Evolutionary conservation across 2,329 filamentous ascomycete genomes (phyloP).

Genomic region (Pyrenophora tritici-repentis): DNA sequence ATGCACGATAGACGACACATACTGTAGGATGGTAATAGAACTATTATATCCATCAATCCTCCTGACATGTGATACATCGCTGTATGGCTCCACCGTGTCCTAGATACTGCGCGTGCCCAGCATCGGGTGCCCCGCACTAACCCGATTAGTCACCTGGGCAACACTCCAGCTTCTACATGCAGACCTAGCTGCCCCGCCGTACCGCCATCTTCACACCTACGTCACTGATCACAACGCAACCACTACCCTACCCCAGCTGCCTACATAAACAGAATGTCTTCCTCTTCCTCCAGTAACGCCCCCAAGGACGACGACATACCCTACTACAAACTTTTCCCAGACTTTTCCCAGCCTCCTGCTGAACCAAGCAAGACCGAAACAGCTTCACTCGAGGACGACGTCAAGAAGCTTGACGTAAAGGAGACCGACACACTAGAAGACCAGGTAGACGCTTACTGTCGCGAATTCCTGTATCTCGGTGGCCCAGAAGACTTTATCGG

Average conservation of each 20-base stretch:
- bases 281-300: slow-evolving; percentile 11
- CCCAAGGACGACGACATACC: slow-evolving; percentile 9
- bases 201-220: slow-evolving; percentile 16
- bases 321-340: background rate
- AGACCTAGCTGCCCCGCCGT: background rate
- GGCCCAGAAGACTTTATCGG: slow-evolving; percentile 5
- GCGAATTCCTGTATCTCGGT: slow-evolving; percentile 15
- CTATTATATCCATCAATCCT: too few species aligned
- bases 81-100: too few species aligned
- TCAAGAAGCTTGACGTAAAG: slow-evolving; percentile 12
- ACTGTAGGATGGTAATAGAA: too few species aligned
- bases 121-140: slow-evolving; percentile 1
- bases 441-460: slow-evolving; percentile 8
- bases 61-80: too few species aligned
- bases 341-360: background rate
- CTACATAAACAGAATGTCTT: slow-evolving; percentile 26
- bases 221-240: slow-evolving; percentile 29
- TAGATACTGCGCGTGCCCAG: too few species aligned
- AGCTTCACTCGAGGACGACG: slow-evolving; percentile 8
- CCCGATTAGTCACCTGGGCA: slow-evolving; percentile 1
- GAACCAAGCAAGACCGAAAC: background rate
- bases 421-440: slow-evolving; percentile 1
- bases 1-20: too few species aligned
- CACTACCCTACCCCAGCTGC: background rate
- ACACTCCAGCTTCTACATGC: slow-evolving; percentile 10